Evolutionary conservation across 2,329 filamentous ascomycete species (phyloP).

Genomic region (Graphilbum sp.): DNA sequence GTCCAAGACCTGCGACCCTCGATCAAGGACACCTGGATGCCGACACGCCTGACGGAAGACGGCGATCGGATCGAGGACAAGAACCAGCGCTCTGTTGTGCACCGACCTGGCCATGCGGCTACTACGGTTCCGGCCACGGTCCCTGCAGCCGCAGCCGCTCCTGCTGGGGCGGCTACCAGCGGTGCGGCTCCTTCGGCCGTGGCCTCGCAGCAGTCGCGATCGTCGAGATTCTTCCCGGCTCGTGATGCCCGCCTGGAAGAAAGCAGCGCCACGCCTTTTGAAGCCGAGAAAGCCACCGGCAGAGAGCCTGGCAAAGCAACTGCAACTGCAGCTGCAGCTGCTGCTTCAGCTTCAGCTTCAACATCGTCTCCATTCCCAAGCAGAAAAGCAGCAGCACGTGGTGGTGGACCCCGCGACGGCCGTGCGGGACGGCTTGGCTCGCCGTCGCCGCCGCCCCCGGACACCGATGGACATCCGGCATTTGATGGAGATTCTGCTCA

Average conservation of each 20-base stretch:
- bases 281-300: not conserved
- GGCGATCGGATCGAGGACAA: conserved; percentile 18
- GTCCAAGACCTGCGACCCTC: conserved; percentile 27
- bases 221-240: conserved; percentile 46
- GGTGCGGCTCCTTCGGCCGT: too few relatives aligned
- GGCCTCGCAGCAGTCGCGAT: conserved; percentile 27
- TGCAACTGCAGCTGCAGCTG: not conserved
- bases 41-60: conserved; percentile 19
- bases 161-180: too few relatives aligned
- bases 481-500: conserved; percentile 49
- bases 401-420: conserved; percentile 5
- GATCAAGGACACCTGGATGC: conserved; percentile 39
- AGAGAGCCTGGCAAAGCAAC: not conserved
- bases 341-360: too few relatives aligned
- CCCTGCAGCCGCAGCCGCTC: conserved; percentile 1
- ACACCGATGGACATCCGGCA: conserved; percentile 52
- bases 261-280: conserved; percentile 5
- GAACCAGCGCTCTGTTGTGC: conserved; percentile 13
- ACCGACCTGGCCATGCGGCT: conserved; percentile 7
- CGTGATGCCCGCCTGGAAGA: conserved; percentile 30
- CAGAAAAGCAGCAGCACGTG: not conserved
- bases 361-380: too few relatives aligned
- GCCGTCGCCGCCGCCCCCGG: conserved; percentile 57
- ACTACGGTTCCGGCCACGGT: conserved; percentile 6
- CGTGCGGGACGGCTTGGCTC: conserved; percentile 28